A percentile compares a stretch with the other conserved stretches of the same genome.
Conservation (phyloP, 805 yeast species). For the Komagataella kurtzmanii region DNA sequence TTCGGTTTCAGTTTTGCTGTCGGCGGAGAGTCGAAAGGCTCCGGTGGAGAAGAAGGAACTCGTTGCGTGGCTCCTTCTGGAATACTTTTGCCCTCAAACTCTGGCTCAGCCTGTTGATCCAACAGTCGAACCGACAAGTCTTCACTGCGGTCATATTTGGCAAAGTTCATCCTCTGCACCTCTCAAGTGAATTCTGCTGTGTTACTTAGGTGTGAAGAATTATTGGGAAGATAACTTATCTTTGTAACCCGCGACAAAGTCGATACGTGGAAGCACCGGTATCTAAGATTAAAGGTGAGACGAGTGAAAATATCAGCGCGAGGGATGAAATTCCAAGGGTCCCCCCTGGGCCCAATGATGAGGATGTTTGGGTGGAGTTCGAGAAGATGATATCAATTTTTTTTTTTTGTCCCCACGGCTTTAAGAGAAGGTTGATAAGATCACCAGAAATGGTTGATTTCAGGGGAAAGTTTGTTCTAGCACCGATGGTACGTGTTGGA, state of each 20-base stretch:
- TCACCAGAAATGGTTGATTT: constrained; percentile 40
- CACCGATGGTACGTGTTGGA: constrained; percentile 96
- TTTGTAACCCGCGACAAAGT: not conserved
- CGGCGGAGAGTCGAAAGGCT: not conserved
- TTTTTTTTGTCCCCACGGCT: not conserved
- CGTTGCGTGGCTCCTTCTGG: not conserved
- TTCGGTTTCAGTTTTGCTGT: not conserved
- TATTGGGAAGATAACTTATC: not conserved
- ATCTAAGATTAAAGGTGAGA: not conserved
- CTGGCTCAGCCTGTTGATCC: not conserved
- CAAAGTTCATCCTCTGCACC: not conserved
- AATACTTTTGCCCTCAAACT: not conserved
- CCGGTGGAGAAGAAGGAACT: not conserved
- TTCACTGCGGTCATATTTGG: not conserved
- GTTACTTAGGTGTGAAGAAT: not conserved
- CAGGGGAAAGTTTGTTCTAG: constrained; percentile 70
- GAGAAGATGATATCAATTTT: constrained; percentile 4
- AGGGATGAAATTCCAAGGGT: not conserved
- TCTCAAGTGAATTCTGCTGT: not conserved
- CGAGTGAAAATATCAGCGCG: not conserved
- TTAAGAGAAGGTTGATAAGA: not conserved
- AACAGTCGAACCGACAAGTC: not conserved
- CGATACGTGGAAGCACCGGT: too few relatives aligned
- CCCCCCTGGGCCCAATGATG: not conserved
- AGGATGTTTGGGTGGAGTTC: not conserved